Evolutionary conservation across 1,139 yeast species (phyloP).

Genomic region (Taiozyma sp.): DNA sequence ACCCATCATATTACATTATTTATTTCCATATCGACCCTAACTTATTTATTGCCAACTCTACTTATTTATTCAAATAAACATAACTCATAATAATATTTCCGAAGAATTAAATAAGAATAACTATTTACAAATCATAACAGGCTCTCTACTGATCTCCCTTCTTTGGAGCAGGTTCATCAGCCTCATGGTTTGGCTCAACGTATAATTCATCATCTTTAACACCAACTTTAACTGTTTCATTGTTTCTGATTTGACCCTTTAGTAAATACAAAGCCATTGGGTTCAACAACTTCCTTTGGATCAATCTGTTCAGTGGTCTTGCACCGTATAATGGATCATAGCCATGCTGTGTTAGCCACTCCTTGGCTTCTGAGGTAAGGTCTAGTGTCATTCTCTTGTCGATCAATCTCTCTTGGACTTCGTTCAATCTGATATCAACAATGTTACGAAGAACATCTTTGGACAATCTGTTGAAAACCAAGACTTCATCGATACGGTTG

Average conservation of each 20-base stretch:
- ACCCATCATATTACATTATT: neutral
- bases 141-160: neutral
- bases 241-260: constrained; percentile 71
- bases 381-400: constrained; percentile 72
- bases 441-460: constrained; percentile 68
- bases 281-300: constrained; percentile 76
- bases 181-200: constrained; percentile 47
- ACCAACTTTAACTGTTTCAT: constrained; percentile 53
- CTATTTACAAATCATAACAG: no score
- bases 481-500: constrained; percentile 86
- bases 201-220: constrained; percentile 33
- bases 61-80: neutral
- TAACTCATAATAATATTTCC: neutral
- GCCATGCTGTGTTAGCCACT: constrained; percentile 77
- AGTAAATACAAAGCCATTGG: constrained; percentile 81
- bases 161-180: constrained; percentile 1
- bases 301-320: constrained; percentile 86
- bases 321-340: constrained; percentile 94
- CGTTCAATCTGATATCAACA: constrained; percentile 77
- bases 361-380: constrained; percentile 60
- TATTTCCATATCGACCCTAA: neutral
- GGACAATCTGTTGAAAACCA: constrained; percentile 86
- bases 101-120: no score
- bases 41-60: constrained; percentile 1
- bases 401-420: constrained; percentile 71